A percentile compares a stretch with the other conserved stretches of the same genome.
Evolutionary conservation across 768 basidiomycete genomes (phyloP).

Genomic region (Kwoniella dejecticola): DNA sequence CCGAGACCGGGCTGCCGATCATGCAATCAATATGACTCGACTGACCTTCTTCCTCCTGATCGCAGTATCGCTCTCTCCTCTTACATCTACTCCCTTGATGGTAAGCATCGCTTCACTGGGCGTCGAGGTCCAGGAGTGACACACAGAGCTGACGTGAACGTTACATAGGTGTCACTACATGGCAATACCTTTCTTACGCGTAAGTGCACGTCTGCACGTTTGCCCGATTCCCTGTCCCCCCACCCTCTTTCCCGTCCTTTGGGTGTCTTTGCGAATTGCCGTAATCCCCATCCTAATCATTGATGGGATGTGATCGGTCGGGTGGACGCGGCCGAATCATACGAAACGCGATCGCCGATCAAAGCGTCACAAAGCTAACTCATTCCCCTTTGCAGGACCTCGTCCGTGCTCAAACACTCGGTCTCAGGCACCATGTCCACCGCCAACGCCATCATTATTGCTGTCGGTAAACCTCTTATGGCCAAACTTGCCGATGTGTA

Average conservation of each 20-base stretch:
- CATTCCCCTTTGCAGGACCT: conserved; percentile 56
- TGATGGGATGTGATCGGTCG: no score
- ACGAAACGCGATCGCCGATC: background rate
- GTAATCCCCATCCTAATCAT: background rate
- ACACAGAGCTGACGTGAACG: background rate
- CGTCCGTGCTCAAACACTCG: conserved; percentile 43
- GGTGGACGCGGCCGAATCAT: background rate
- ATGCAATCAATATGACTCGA: no score
- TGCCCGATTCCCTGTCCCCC: no score
- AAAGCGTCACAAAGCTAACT: no score
- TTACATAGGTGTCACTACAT: conserved; percentile 63
- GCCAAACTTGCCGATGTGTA: conserved; percentile 72
- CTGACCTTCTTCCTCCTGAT: conserved; percentile 4
- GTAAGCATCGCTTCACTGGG: conserved; percentile 22
- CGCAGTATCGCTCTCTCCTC: conserved; percentile 66
- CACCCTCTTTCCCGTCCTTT: conserved; percentile 51
- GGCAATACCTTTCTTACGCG: conserved; percentile 66
- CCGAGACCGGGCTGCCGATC: background rate
- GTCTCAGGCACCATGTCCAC: conserved; percentile 36
- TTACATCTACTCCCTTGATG: conserved; percentile 76
- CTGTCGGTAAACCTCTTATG: conserved; percentile 67
- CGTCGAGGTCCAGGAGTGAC: background rate
- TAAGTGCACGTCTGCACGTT: conserved; percentile 57
- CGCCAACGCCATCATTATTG: conserved; percentile 55
- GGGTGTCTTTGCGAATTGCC: background rate